phyloP scores from a whole-genome alignment of 208 protist species.

The Novymonas esmeraldas region DNA sequence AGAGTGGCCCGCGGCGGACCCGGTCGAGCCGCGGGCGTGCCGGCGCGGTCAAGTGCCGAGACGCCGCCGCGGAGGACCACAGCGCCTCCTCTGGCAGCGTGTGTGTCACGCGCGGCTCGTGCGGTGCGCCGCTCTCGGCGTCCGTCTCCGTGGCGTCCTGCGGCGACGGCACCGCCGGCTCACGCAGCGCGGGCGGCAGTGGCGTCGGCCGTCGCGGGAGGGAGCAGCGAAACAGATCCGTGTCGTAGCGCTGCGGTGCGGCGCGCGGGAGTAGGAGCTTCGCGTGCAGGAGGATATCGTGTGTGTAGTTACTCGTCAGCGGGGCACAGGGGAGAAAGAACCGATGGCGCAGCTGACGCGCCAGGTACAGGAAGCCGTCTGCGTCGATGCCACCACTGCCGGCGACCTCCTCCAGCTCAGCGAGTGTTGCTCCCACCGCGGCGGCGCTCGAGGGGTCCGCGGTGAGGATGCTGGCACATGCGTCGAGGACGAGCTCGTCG shows the following conservation, averaged over 20 bases:
- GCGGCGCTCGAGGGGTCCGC: constrained; percentile 28
- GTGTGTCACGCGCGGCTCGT: background rate
- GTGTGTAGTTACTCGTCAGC: background rate
- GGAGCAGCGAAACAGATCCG: constrained; percentile 21
- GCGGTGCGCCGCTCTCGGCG: background rate
- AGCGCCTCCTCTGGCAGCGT: constrained; percentile 30
- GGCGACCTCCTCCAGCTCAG: constrained; percentile 34
- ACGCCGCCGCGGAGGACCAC: constrained; percentile 18
- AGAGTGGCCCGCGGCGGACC: constrained; percentile 9
- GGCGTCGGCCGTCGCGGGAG: constrained; percentile 1
- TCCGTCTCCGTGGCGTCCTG: background rate
- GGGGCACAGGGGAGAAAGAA: constrained; percentile 23
- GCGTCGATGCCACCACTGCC: constrained; percentile 2
- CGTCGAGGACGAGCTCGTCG: constrained; percentile 71
- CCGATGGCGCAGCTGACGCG: constrained; percentile 32
- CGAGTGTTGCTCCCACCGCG: constrained; percentile 37
- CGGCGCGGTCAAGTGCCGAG: constrained; percentile 9
- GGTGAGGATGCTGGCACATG: constrained; percentile 48
- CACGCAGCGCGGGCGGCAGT: background rate
- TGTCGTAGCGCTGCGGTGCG: constrained; percentile 40
- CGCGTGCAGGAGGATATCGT: constrained; percentile 23
- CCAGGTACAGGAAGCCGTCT: constrained; percentile 32
- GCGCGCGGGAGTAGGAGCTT: constrained; percentile 38
- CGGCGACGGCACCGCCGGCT: no score
- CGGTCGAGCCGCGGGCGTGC: constrained; percentile 15